Evolutionary conservation across 208 protist species (phyloP), one percentile per base, ranked within the genome.

Genomic region (Acanthamoeba royreba): DNA sequence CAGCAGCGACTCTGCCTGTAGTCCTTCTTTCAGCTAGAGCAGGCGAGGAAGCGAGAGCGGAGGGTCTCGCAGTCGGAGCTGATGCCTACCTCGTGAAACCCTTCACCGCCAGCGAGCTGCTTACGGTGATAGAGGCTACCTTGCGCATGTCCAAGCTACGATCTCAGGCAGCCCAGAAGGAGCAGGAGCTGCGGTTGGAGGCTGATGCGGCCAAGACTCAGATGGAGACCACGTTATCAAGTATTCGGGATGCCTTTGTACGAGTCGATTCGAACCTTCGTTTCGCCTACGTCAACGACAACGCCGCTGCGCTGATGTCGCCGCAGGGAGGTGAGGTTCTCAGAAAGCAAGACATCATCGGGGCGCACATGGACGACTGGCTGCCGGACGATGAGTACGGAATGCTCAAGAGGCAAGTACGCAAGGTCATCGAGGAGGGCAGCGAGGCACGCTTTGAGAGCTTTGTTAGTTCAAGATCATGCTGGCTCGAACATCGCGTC

Each of bases 1-100:
- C 2, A 13, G 47, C 89, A 25, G 8, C 40, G 35, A 92, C 43
- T 25, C 17, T 93, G 1, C 92, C 92, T 83, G 11, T 94, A 13
- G 93, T 94, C 22, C 7, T 94, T 22, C 83, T 94, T 13, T 94
- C 92, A 49, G 92, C 92, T n/a, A 92, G 92, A 72, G 86, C 92
- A 86, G 92, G 92, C 25, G 69, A 92, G 40, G 92, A 94, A 4
- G 46, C 42, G 1, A 3, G 5, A 2, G 87, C 93, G 87, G 91
- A 85, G 5, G 45, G 92, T 8, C 53, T 94, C 2, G 7, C 33
- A 25, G 8, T 3, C 2, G 92, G 92, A 25, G 92, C 92, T 3
- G 92, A 94, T 79, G 92, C 52, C 72, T 94, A 94, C 47, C 42
- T 94, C 2, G 45, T 94, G 4, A 94, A 94, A 42, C 86, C 92